phyloP scores from a whole-genome alignment of 1,284 basidiomycete species.

The Boletus sp. region DNA sequence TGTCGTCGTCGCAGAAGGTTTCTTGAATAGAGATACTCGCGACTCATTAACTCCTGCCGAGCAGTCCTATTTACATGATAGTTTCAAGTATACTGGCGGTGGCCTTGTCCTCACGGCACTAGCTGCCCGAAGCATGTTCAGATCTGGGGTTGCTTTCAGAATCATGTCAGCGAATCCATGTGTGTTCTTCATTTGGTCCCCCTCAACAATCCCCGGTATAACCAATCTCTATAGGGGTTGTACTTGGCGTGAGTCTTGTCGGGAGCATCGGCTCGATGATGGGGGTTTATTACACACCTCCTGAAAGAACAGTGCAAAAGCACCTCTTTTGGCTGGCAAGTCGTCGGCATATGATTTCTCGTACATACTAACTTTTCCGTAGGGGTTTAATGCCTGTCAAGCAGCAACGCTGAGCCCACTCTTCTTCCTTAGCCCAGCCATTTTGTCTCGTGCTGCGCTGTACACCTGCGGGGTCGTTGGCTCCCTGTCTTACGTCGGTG shows the following conservation, averaged over 20 bases:
- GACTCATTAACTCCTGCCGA: conserved; percentile 61
- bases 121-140: conserved; percentile 76
- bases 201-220: conserved; percentile 4
- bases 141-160: conserved; percentile 67
- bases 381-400: conserved; percentile 85
- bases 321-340: conserved; percentile 74
- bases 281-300: conserved; percentile 70
- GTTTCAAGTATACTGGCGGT: conserved; percentile 82
- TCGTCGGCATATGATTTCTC: conserved; percentile 11
- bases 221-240: conserved; percentile 52
- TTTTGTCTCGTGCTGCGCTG: conserved; percentile 84
- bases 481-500: conserved; percentile 81
- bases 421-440: conserved; percentile 82
- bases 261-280: conserved; percentile 78
- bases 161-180: conserved; percentile 88
- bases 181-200: conserved; percentile 29
- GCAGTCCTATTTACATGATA: conserved; percentile 71
- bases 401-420: conserved; percentile 80
- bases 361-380: conserved; percentile 10
- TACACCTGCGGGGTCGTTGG: conserved; percentile 88
- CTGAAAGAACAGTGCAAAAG: conserved; percentile 69
- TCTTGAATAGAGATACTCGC: conserved; percentile 76
- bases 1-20: conserved; percentile 56
- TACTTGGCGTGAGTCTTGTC: conserved; percentile 78
- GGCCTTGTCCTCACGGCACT: conserved; percentile 76